Conservation (phyloP, 75 land plant species). For the Larix kaempferi region DNA sequence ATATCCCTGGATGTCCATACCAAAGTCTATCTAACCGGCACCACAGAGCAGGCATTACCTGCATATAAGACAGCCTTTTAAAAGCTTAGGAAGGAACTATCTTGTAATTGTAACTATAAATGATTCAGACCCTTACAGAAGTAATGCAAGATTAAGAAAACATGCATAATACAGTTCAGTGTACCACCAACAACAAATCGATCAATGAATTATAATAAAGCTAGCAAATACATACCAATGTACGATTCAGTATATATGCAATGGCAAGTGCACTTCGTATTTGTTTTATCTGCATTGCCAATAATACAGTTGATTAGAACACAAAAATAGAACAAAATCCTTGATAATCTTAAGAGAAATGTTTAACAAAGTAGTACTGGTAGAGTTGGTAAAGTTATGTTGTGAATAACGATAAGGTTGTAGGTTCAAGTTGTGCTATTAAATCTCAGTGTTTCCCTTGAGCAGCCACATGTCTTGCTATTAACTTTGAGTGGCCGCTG, state of each 20-base stretch:
- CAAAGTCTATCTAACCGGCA: constrained; percentile 93
- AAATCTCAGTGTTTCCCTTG: too few species aligned
- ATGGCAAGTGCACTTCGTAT: constrained; percentile 89
- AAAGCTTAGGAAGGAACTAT: not conserved
- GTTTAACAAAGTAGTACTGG: too few species aligned
- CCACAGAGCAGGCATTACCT: constrained; percentile 98
- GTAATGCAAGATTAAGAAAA: not conserved
- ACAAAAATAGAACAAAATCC: not conserved
- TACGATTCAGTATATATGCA: constrained; percentile 81
- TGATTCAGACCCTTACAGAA: not conserved
- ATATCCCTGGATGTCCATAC: constrained; percentile 89
- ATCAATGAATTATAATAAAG: not conserved
- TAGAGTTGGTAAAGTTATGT: too few species aligned
- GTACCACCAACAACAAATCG: not conserved
- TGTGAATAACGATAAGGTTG: too few species aligned
- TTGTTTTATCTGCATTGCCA: constrained; percentile 68
- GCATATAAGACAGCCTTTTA: not conserved
- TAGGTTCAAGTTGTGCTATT: too few species aligned
- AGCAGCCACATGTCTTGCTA: too few species aligned
- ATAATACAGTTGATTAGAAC: not conserved
- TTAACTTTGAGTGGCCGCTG: too few species aligned
- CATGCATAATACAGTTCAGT: not conserved
- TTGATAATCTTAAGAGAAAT: not conserved
- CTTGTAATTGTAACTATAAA: not conserved
- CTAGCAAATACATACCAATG: constrained; percentile 55